phyloP scores from a whole-genome alignment of 2,329 filamentous ascomycete species.

The Aspergillus ibericus region DNA sequence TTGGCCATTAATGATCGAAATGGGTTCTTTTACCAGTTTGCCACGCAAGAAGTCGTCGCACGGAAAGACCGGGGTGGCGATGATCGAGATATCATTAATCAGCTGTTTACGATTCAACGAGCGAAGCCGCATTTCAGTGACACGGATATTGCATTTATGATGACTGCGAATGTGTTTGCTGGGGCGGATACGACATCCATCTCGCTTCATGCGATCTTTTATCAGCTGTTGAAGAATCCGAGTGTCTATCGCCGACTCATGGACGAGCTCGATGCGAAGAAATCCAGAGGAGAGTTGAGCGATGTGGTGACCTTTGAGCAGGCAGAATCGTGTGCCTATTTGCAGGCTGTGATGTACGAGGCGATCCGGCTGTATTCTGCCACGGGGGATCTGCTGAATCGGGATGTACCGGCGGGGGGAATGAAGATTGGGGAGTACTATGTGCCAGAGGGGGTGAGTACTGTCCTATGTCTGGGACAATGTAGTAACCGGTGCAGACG shows the following conservation, averaged over 20 bases:
- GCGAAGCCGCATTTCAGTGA: background rate
- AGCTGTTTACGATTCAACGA: background rate
- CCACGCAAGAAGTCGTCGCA: background rate
- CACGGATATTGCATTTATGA: background rate
- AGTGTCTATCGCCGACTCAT: background rate
- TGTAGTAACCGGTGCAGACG: background rate
- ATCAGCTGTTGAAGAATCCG: background rate
- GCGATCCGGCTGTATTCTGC: slow-evolving; percentile 2
- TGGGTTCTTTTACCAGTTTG: background rate
- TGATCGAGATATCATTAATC: background rate
- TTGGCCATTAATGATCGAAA: slow-evolving; percentile 1
- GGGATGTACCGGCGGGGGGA: background rate
- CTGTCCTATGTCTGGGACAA: background rate
- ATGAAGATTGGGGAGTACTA: background rate
- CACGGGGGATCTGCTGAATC: background rate
- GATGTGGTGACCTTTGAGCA: background rate
- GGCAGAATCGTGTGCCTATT: background rate
- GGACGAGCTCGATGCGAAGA: background rate
- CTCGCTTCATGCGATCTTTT: background rate
- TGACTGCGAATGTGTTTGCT: background rate
- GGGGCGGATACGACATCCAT: background rate
- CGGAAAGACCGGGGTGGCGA: slow-evolving; percentile 1
- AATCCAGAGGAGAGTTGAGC: background rate
- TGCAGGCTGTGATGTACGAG: slow-evolving; percentile 6
- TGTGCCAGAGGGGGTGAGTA: background rate